phyloP scores from a whole-genome alignment of 1,139 yeast species.

The Diutina mesorugosa region DNA sequence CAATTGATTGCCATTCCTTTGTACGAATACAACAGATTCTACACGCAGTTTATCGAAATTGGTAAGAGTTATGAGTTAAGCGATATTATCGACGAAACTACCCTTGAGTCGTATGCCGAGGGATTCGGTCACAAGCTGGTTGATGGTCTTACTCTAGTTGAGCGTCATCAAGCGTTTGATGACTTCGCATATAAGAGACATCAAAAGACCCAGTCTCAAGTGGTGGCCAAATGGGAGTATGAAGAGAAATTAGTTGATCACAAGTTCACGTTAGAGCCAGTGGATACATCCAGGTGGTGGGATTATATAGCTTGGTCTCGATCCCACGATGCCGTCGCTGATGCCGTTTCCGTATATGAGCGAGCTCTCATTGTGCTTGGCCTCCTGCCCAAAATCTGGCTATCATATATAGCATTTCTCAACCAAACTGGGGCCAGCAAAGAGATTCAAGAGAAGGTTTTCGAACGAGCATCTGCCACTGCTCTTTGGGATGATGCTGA shows the following conservation, averaged over 20 bases:
- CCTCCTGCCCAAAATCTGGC: neutral
- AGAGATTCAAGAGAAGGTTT: conserved; percentile 13
- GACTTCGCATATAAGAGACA: conserved; percentile 29
- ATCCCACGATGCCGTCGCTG: conserved; percentile 22
- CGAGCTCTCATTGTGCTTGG: neutral
- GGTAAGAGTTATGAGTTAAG: conserved; percentile 19
- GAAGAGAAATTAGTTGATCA: conserved; percentile 38
- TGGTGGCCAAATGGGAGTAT: conserved; percentile 45
- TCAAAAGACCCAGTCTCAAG: conserved; percentile 32
- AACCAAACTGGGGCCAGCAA: conserved; percentile 3
- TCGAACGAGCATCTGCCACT: conserved; percentile 51
- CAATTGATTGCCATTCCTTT: conserved; percentile 41
- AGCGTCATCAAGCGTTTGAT: conserved; percentile 26
- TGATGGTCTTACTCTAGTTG: conserved; percentile 16
- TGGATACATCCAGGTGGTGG: conserved; percentile 36
- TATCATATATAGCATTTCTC: neutral
- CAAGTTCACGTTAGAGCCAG: conserved; percentile 18
- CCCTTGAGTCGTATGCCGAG: conserved; percentile 10
- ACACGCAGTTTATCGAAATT: conserved; percentile 34
- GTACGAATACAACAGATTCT: conserved; percentile 60
- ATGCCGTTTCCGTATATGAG: neutral
- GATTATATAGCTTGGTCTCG: conserved; percentile 21
- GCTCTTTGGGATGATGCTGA: conserved; percentile 29
- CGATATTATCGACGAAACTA: conserved; percentile 15
- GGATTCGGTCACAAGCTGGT: conserved; percentile 11